Percentiles rank a stretch among this genome's conserved stretches.
phyloP scores from a whole-genome alignment of 2,329 filamentous ascomycete genomes.

The Thielaviopsis euricoi region DNA sequence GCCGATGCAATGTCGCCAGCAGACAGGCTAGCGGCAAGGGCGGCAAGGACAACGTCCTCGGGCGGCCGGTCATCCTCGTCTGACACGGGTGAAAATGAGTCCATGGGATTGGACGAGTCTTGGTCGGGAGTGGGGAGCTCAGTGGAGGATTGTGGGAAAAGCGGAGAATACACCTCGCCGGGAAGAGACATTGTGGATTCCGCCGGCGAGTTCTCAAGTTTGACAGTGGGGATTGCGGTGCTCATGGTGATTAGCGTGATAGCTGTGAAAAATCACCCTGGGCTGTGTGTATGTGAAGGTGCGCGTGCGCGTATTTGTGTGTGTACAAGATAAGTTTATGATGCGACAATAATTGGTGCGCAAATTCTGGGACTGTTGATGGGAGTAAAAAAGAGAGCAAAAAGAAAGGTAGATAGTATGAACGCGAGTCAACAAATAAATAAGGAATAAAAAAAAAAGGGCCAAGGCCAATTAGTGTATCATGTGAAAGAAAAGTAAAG shows the following conservation, averaged over 20 bases:
- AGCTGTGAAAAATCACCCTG: constrained; percentile 15
- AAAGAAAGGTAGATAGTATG: not conserved
- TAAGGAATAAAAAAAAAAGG: not conserved
- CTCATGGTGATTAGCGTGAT: constrained; percentile 23
- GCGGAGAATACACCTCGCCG: constrained; percentile 30
- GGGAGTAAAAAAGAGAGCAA: not conserved
- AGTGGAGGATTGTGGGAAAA: constrained; percentile 24
- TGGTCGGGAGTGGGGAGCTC: constrained; percentile 16
- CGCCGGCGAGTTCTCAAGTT: constrained; percentile 36
- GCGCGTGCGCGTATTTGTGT: not conserved
- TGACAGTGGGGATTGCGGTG: constrained; percentile 22
- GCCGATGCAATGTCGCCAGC: constrained; percentile 9
- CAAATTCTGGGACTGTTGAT: not conserved
- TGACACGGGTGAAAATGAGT: constrained; percentile 33
- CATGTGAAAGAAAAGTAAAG: not conserved
- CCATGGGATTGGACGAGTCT: constrained; percentile 27
- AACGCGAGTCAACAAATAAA: not conserved
- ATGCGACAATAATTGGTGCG: not conserved
- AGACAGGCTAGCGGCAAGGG: constrained; percentile 6
- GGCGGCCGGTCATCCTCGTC: constrained; percentile 16
- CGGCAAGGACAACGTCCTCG: constrained; percentile 17
- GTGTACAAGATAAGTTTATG: not conserved
- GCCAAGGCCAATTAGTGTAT: not conserved
- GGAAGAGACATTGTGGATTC: constrained; percentile 37
- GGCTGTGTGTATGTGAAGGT: constrained; percentile 10